Evolutionary conservation across 768 basidiomycete species (phyloP).

Genomic region (Strobilomyces dryophilus): DNA sequence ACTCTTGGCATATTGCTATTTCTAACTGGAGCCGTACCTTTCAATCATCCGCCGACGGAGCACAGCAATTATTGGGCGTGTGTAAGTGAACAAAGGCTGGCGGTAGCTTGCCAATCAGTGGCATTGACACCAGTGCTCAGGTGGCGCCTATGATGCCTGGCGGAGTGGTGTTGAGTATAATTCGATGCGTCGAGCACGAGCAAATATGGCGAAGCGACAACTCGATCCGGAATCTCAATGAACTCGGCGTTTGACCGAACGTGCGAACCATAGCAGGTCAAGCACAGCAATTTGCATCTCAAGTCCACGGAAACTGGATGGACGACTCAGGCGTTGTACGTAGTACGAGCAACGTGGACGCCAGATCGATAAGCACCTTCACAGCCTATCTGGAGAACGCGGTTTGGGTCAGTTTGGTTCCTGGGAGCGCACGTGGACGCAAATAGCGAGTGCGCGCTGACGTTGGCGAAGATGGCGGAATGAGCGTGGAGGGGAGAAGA

Average conservation of each 20-base stretch:
- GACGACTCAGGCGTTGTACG: constrained; percentile 1
- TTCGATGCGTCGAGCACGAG: neutral
- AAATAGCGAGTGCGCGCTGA: neutral
- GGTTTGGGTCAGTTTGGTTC: neutral
- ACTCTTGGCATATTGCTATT: constrained; percentile 5
- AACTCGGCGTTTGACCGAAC: constrained; percentile 7
- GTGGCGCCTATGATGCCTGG: neutral
- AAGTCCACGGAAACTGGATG: constrained; percentile 10
- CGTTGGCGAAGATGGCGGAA: neutral
- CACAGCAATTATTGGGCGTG: constrained; percentile 10
- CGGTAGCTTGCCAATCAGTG: neutral
- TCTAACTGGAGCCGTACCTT: constrained; percentile 9
- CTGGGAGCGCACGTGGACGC: neutral
- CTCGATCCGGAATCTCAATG: neutral
- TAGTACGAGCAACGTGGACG: neutral
- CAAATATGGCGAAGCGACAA: neutral
- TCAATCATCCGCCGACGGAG: constrained; percentile 11
- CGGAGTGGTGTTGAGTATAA: neutral
- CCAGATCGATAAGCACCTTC: constrained; percentile 6
- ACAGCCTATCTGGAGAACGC: constrained; percentile 1
- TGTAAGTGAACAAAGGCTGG: neutral
- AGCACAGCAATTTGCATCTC: constrained; percentile 12
- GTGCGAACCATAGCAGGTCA: constrained; percentile 8
- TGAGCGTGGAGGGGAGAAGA: neutral
- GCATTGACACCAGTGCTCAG: neutral